A percentile compares a stretch with the other conserved stretches of the same genome.
These are phyloP conservation scores for Populus trichocarpa DNA, from an alignment of 441 rosid genomes.

Conservation along the genomic window DNA sequence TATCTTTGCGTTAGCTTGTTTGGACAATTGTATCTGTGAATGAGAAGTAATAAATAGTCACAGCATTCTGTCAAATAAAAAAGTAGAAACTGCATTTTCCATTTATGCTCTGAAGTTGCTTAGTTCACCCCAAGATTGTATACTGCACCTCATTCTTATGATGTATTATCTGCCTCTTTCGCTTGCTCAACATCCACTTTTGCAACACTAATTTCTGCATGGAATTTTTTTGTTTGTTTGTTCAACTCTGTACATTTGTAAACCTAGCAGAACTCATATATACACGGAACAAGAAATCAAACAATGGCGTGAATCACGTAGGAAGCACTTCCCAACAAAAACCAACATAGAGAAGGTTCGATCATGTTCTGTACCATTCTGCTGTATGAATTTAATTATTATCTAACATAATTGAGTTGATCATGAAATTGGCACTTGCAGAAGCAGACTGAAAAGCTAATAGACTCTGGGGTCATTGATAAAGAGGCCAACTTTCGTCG, in stretches of 20 bases:
- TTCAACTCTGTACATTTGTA: neutral
- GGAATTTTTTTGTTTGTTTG: slow-evolving; percentile 1
- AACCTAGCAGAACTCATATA: slow-evolving; percentile 32
- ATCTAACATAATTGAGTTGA: slow-evolving; percentile 18
- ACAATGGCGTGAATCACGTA: slow-evolving; percentile 80
- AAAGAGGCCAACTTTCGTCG: slow-evolving; percentile 52
- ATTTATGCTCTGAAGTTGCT: neutral
- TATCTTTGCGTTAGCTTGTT: neutral
- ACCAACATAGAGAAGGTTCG: slow-evolving; percentile 61
- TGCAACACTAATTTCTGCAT: neutral
- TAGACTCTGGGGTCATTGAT: slow-evolving; percentile 27
- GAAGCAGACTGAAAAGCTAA: slow-evolving; percentile 36
- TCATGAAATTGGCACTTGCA: slow-evolving; percentile 31
- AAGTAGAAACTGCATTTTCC: too few relatives aligned
- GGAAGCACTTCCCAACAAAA: slow-evolving; percentile 65
- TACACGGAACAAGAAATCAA: slow-evolving; percentile 68
- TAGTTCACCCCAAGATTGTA: neutral
- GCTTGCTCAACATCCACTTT: neutral
- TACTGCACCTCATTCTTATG: neutral
- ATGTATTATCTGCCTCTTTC: neutral
- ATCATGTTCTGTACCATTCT: slow-evolving; percentile 15
- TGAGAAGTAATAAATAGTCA: neutral
- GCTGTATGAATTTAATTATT: neutral
- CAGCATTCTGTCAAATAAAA: neutral
- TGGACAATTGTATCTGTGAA: neutral